A percentile compares a stretch with the other conserved stretches of the same genome.
These are phyloP conservation scores for Apiospora rasikravindrae DNA, from an alignment of 2,329 filamentous ascomycete genomes.

Conservation along the genomic window DNA sequence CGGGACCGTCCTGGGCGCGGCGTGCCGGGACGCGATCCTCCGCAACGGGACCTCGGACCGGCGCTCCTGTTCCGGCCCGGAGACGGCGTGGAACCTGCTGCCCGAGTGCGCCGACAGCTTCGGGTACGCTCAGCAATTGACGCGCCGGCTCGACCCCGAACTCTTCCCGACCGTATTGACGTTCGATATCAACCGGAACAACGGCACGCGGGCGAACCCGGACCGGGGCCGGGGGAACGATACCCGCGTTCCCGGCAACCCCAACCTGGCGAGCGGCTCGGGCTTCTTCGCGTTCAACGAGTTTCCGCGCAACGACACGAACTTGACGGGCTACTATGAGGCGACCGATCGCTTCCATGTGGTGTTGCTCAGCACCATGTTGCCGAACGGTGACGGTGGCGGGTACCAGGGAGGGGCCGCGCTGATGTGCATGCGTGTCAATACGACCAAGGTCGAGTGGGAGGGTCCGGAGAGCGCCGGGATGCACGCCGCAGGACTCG, in stretches of 20 bases:
- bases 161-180: neutral
- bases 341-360: neutral
- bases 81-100: neutral
- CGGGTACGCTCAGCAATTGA: neutral
- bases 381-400: neutral
- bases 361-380: neutral
- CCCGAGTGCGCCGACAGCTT: slow-evolving; percentile 3
- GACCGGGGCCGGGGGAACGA: neutral
- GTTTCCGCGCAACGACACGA: neutral
- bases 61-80: neutral
- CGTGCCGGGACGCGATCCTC: neutral
- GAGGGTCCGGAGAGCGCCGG: neutral
- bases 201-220: neutral
- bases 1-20: neutral
- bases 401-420: neutral
- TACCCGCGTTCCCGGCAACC: neutral
- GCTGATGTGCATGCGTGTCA: neutral
- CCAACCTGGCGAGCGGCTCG: neutral
- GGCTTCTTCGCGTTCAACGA: neutral
- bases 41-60: neutral
- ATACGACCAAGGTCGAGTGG: neutral
- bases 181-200: neutral
- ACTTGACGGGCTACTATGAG: neutral
- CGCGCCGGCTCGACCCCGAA: neutral
- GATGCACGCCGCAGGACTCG: neutral